Base-by-base conservation (phyloP, 768 basidiomycete species). In the Kwoniella dejecticola region DNA sequence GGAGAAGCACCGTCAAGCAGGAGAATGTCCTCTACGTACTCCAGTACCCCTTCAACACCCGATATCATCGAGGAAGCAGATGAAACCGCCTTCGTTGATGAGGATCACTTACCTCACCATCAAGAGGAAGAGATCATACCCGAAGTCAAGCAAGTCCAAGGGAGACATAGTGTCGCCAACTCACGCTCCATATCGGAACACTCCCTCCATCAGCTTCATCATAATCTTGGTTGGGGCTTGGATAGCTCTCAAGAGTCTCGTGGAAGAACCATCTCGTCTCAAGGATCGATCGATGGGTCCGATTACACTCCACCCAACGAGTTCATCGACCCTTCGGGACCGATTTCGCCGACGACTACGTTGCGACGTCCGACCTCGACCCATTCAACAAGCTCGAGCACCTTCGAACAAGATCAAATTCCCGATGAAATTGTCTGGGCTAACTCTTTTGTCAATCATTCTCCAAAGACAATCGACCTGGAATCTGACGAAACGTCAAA, bases 141-240 rank as follows among this genome's bases (percentile, higher is more conserved):
- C 8, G 47, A 62, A 21, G 33, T 62, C 10, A 57, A 59, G 33
- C 46, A 53, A n/a, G 56, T 64, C 10, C 7, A n/a, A 2, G 57
- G 52, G 24, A 48, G 63, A 13, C 50, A 31, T 3, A 68, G 67
- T 45, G 63, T 68, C 11, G 67, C 63, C 7, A 36, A 63, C n/a
- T 65, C 67, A 10, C 45, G 56, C 0, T 30, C 54, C 3, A 40
- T 52, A 30, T 69, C 68, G 12, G 47, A 52, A 40, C 38, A 44
- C 6, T 66, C 56, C 1, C 29, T 57, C 2, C 56, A 53, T 30
- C 60, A 62, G 23, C 24, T 62, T 0, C 60, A 53, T 2, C 30
- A 55, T 15, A 42, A 54, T 31, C 17, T 54, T 7, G 49, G 50
- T 4, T 50, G 58, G 52, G 36, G 27, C 10, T 41, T 46, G 6